These are phyloP conservation scores for Rosa lucieae DNA, from an alignment of 306 rosid species.

Conservation along the genomic window DNA sequence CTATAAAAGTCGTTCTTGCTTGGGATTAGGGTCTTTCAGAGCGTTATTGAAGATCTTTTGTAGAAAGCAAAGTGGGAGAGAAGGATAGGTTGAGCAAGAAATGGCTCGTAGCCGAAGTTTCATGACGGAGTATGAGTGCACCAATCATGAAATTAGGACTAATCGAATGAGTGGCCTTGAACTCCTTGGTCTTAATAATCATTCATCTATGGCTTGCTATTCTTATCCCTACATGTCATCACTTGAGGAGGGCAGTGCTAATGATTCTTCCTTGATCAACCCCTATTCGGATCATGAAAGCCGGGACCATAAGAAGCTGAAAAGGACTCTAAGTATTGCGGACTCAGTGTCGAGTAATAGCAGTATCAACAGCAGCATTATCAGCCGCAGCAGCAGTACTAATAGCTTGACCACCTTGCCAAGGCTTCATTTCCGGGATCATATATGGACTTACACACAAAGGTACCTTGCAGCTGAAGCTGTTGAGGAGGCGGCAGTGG, in stretches of 20 bases:
- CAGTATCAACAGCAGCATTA: constrained; percentile 4
- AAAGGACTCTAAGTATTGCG: constrained; percentile 23
- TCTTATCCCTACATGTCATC: constrained; percentile 24
- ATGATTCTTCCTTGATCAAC: neutral
- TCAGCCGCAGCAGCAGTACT: constrained; percentile 31
- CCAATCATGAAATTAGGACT: constrained; percentile 18
- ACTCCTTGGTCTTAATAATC: constrained; percentile 3
- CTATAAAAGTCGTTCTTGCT: constrained; percentile 26
- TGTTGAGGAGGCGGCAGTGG: constrained; percentile 53
- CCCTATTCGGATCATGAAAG: constrained; percentile 43
- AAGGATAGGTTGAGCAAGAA: neutral
- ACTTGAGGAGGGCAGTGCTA: constrained; percentile 14
- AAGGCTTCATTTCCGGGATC: constrained; percentile 57
- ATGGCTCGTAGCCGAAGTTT: constrained; percentile 28
- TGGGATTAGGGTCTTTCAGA: constrained; percentile 28
- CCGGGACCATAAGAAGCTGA: constrained; percentile 46
- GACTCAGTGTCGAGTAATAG: constrained; percentile 24
- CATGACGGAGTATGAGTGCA: constrained; percentile 22
- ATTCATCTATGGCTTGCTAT: constrained; percentile 28
- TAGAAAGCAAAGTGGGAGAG: constrained; percentile 6
- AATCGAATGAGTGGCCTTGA: constrained; percentile 11
- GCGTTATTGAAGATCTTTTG: constrained; percentile 45
- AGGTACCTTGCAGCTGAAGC: constrained; percentile 67
- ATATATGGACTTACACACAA: constrained; percentile 59
- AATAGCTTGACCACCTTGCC: constrained; percentile 38